Evolutionary conservation across 2,329 filamentous ascomycete genomes (phyloP).

Genomic region (Truncatella angustata): DNA sequence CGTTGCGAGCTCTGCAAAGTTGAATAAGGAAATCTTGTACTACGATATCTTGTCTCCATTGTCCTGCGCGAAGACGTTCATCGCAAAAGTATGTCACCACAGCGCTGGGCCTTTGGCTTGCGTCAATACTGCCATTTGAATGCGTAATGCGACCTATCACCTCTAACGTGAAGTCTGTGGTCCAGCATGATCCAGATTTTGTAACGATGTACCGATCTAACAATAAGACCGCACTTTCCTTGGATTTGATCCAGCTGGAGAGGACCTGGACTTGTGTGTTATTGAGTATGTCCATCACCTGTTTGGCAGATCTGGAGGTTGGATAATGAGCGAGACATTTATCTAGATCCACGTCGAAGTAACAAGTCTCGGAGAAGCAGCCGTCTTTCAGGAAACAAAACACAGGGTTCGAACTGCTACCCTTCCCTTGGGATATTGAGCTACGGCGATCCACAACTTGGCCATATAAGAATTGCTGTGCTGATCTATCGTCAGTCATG

Average conservation of each 20-base stretch:
- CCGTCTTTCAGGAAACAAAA: neutral
- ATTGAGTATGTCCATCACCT: neutral
- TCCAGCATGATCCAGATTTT: neutral
- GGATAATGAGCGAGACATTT: neutral
- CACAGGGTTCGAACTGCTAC: neutral
- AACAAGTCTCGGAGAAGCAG: neutral
- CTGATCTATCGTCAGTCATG: neutral
- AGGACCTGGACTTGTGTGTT: neutral
- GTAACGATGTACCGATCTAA: neutral
- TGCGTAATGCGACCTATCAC: neutral
- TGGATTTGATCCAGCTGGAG: neutral
- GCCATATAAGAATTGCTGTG: neutral
- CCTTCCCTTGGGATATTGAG: neutral
- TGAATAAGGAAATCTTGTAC: neutral
- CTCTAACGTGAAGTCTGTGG: slow-evolving; percentile 2
- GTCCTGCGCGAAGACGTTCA: neutral
- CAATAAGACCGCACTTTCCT: neutral
- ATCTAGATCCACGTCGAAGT: neutral
- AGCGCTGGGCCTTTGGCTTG: neutral
- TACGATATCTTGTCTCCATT: neutral
- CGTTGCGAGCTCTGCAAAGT: neutral
- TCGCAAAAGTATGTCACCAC: neutral
- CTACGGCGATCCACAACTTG: neutral
- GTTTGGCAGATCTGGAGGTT: neutral
- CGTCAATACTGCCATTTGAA: neutral